Conservation (phyloP, 2,329 filamentous ascomycete species). For the Furcasterigmium furcatum region DNA sequence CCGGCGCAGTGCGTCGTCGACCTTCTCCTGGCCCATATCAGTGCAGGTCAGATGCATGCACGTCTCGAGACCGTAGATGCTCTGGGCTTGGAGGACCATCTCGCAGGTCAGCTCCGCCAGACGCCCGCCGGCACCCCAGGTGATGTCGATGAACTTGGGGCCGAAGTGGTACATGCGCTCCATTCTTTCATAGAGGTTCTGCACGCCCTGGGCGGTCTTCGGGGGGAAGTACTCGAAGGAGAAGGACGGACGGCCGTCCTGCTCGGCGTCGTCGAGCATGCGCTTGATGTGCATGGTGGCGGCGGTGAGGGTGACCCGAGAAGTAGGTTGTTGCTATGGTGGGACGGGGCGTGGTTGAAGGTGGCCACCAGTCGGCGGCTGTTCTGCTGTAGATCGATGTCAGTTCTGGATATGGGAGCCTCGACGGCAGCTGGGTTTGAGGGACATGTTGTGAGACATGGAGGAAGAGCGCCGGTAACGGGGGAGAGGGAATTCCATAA, state of each 20-base stretch:
- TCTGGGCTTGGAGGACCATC: constrained; percentile 95
- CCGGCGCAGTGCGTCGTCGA: constrained; percentile 81
- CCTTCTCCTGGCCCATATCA: constrained; percentile 91
- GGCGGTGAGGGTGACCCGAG: background rate
- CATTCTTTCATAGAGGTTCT: constrained; percentile 99
- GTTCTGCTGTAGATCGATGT: constrained; percentile 1
- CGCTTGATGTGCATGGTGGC: constrained; percentile 89
- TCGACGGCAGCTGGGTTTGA: background rate
- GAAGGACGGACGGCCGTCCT: constrained; percentile 80
- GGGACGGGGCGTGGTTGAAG: background rate
- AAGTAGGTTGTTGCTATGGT: background rate
- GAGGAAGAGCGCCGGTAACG: background rate
- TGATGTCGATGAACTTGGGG: constrained; percentile 96
- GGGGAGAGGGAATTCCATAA: background rate
- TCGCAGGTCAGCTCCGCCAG: constrained; percentile 91
- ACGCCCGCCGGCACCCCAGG: constrained; percentile 93
- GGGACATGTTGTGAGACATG: background rate
- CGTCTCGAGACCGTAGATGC: constrained; percentile 92
- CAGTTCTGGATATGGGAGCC: background rate
- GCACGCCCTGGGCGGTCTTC: constrained; percentile 94
- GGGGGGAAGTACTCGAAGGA: constrained; percentile 99
- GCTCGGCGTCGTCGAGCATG: constrained; percentile 80
- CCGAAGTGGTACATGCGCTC: constrained; percentile 96
- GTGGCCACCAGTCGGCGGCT: background rate
- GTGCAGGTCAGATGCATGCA: constrained; percentile 99